Evolutionary conservation across 495 filamentous ascomycete genomes (phyloP), one percentile per base, ranked within the genome.

Genomic region (Paragyromitra xinjiangensis): DNA sequence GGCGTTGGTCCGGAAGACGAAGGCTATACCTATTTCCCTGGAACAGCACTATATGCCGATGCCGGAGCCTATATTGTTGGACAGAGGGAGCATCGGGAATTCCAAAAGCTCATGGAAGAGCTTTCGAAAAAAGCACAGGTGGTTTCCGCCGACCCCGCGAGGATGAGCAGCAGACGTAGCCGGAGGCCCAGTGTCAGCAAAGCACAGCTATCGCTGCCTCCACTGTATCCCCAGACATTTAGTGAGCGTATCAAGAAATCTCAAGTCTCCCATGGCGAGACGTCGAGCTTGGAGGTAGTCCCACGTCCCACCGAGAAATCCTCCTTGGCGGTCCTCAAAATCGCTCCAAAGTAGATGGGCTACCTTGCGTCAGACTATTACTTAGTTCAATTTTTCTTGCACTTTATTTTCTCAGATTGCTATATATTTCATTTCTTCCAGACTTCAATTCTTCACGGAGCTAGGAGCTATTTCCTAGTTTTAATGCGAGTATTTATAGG

Each of bases 31-130:
- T 77, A 73, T 42, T 77, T 61, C 44, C 29, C 74, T 1, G 74
- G 69, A 3, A 37, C 68, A 6, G 74, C 74, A 1, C 50, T 77
- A 3, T 77, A 77, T 37, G 74, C 68, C 6, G 74, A 77, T 61
- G 70, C 74, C 2, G 74, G 53, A 2, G 68, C 74, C 22, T 73
- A 73, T n/a, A 48, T 77, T 8, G 69, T 51, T 1, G 74, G 61
- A 1, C 61, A 66, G 1, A 77, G 24, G n/a, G 74, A 77, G 3
- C 59, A 66, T 16, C 59, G 61, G 0, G 69, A 73, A 7, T 59
- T 66, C 0, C 29, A 39, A 50, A 76, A 56, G 39, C 42, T 64
- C 1, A 66, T 73, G 22, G 69, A 72, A 9, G 69, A 61, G 61
- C 19, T 77, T 40, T 39, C 55, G 3, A 45, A 72, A 14, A 73